A percentile compares a stretch with the other conserved stretches of the same genome.
Evolutionary conservation across 352 stramenopile genomes (phyloP).

Genomic region (Blastocystis sp.): DNA sequence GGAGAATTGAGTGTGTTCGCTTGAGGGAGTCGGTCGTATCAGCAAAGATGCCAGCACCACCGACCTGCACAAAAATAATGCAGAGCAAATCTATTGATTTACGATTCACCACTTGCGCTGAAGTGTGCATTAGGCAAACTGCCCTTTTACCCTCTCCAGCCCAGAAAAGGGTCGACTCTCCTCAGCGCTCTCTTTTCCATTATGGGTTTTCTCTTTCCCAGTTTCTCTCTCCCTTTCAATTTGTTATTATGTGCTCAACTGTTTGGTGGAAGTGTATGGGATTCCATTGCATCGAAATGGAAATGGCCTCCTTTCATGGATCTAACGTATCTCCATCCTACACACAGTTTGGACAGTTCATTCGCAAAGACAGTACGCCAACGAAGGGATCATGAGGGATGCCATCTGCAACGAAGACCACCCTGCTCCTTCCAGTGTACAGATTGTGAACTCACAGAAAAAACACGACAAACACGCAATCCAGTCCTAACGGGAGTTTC

Average conservation of each 20-base stretch:
- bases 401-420: not conserved
- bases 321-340: too few relatives aligned
- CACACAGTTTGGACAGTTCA: too few relatives aligned
- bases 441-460: not conserved
- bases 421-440: not conserved
- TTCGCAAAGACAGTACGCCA: too few relatives aligned
- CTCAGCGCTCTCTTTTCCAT: conserved; percentile 15
- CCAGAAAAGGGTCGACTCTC: conserved; percentile 1
- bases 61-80: conserved; percentile 62
- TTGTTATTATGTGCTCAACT: not conserved
- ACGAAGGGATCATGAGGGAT: too few relatives aligned
- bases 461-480: too few relatives aligned
- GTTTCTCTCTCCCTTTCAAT: conserved; percentile 3
- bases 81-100: conserved; percentile 70
- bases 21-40: conserved; percentile 66
- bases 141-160: conserved; percentile 34
- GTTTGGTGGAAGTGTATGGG: not conserved
- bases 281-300: too few relatives aligned
- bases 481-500: not conserved
- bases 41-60: conserved; percentile 70
- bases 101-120: conserved; percentile 70
- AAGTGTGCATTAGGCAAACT: conserved; percentile 70
- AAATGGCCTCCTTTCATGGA: too few relatives aligned
- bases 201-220: conserved; percentile 20
- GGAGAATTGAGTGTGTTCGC: conserved; percentile 35